Percentiles rank a stretch among this genome's conserved stretches.
Conservation (phyloP, 2,329 filamentous ascomycete species). For the Colletotrichum chrysophilum region DNA sequence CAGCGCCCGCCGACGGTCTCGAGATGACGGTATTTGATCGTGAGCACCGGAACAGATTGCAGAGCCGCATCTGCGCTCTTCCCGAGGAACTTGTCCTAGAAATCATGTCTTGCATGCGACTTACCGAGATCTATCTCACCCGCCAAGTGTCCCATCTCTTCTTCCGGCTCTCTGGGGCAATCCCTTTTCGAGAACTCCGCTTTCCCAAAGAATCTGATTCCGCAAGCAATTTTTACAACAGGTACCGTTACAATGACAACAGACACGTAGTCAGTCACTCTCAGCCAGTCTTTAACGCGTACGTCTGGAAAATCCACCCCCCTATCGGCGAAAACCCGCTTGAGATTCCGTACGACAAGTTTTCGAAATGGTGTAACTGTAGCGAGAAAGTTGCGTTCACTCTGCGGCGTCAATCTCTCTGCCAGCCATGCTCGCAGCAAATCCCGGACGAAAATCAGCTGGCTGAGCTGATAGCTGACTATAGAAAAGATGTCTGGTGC, state of each 20-base stretch:
- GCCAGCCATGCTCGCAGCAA: background rate
- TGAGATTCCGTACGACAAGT: fast-evolving
- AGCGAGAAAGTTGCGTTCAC: background rate
- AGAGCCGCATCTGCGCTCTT: background rate
- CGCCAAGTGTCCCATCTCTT: background rate
- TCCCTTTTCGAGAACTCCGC: background rate
- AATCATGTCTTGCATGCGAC: background rate
- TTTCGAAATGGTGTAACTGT: background rate
- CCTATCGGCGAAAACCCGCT: background rate
- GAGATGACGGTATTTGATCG: background rate
- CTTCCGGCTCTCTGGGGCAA: background rate
- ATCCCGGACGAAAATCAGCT: background rate
- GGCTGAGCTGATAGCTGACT: background rate
- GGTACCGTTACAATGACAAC: background rate
- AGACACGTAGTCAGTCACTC: background rate
- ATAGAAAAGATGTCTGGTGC: background rate
- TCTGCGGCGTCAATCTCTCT: background rate
- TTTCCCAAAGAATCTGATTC: background rate
- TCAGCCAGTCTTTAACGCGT: too few relatives aligned
- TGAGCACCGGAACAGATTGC: background rate
- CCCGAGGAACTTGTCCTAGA: background rate
- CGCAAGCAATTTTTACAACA: fast-evolving
- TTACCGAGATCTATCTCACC: background rate
- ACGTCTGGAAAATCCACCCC: too few relatives aligned
- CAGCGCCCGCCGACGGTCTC: background rate